Base-by-base conservation (phyloP, 2,329 filamentous ascomycete species). In the Colletotrichum sansevieriae region DNA sequence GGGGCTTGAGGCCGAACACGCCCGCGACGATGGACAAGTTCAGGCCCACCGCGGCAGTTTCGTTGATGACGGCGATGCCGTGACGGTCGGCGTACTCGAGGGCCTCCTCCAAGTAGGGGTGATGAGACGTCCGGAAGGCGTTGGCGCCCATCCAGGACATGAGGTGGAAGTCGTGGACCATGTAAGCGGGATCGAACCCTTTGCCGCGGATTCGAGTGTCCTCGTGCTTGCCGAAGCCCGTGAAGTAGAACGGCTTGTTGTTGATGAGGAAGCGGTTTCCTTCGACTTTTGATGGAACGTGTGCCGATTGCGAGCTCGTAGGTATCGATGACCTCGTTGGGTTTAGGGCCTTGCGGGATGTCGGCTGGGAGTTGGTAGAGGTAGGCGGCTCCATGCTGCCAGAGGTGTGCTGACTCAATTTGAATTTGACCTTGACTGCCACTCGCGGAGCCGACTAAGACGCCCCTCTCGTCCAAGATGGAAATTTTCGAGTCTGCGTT, bases 131-230 rank as follows among this genome's bases (percentile, higher is more conserved):
- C 2, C 76, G 72, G 68, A 78, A 78, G 4, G 76, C 78, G 65
- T 78, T 78, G 2, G 76, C 76, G 2, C 74, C 74, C 1, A 74
- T 74, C 75, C 76, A 77, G 18, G 72, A 57, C 56, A 78, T 64
- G 8, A 78, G 70, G 22, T 74, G 65, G 59, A 76, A 78, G 55
- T 78, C 76, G 54, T 76, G 76, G 2, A 78, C 68, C 73, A 78
- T 75, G 66, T 75, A 76, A 2, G 74, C 74, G 12, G 72, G 70
- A 11, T 78, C 75, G 64, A 75, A 72, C 18, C 75, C 76, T 43
- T 75, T 76, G 4, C 73, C 75, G 11, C 75, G 75, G n/a, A 77
- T 55, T 2, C 71, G 60, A 9, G 66, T 61, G 46, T 77, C 75
- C 33, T 77, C 75, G 49, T 77, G 75, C 58, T 72, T 77, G 39